phyloP scores from a whole-genome alignment of 306 rosid genomes.

The Medicago arabica region DNA sequence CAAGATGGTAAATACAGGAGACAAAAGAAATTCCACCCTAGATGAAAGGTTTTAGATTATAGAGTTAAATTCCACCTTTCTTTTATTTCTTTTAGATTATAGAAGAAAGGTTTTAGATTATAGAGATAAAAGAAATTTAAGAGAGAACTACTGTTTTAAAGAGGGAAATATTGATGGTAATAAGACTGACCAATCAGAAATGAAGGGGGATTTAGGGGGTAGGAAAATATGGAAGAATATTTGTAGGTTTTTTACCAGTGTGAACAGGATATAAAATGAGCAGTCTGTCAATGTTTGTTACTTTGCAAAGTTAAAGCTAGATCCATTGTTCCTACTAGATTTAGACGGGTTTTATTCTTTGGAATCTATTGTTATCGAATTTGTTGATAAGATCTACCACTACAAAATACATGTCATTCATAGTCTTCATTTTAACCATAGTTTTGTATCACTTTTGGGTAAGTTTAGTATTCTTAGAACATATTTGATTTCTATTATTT shows the following conservation, averaged over 20 bases:
- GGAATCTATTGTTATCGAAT: too few species aligned
- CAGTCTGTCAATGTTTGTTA: too few species aligned
- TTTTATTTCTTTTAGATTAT: too few species aligned
- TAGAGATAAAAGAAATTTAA: not conserved
- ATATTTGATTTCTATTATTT: not conserved
- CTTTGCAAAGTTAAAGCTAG: too few species aligned
- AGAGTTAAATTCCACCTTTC: too few species aligned
- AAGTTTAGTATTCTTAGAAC: constrained; percentile 1
- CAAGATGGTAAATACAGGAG: not conserved
- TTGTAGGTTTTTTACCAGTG: not conserved
- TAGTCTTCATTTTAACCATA: not conserved
- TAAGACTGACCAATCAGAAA: too few species aligned
- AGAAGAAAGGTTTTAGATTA: not conserved
- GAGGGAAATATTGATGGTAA: not conserved
- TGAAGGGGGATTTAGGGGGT: not conserved
- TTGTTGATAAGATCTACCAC: too few species aligned
- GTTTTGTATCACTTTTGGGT: not conserved
- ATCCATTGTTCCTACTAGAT: too few species aligned
- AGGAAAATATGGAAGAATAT: not conserved
- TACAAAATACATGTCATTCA: too few species aligned
- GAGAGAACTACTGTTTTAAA: not conserved
- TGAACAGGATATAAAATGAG: too few species aligned
- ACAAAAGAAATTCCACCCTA: not conserved
- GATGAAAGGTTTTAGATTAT: not conserved
- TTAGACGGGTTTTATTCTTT: too few species aligned